Evolutionary conservation across 371 early-diverging fungal genomes (phyloP).

Genomic region (Haplosporangium sp.): DNA sequence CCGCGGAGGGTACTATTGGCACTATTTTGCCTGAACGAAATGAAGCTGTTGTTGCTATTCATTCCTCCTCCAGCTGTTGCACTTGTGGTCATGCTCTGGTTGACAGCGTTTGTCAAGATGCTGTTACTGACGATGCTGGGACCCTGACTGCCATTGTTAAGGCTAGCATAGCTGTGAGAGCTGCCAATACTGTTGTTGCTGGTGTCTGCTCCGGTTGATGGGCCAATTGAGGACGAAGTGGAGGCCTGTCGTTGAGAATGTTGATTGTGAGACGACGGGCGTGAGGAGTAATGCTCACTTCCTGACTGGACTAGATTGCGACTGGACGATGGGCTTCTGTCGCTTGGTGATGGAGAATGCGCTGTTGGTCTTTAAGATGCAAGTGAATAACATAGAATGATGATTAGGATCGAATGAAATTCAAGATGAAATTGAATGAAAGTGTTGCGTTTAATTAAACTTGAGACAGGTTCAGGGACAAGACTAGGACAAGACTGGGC

Average conservation of each 20-base stretch:
- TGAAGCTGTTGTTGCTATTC: constrained; percentile 49
- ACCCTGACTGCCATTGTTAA: constrained; percentile 13
- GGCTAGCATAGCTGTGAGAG: constrained; percentile 24
- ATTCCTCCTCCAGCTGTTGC: constrained; percentile 13
- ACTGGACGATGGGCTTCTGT: neutral
- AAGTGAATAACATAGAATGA: neutral
- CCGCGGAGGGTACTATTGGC: constrained; percentile 4
- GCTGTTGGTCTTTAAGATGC: neutral
- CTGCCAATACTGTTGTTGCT: constrained; percentile 36
- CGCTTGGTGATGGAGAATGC: neutral
- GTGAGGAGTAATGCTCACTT: constrained; percentile 2
- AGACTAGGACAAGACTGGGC: neutral
- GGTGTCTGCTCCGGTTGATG: constrained; percentile 23
- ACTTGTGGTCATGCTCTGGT: constrained; percentile 14
- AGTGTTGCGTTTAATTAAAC: neutral
- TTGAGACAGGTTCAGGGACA: neutral
- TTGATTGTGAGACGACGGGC: constrained; percentile 4
- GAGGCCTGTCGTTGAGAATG: constrained; percentile 3
- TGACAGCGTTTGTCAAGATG: constrained; percentile 33
- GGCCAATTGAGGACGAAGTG: neutral
- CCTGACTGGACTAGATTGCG: constrained; percentile 9
- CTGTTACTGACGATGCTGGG: constrained; percentile 46
- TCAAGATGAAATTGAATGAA: neutral
- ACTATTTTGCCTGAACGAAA: constrained; percentile 22
- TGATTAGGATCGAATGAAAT: neutral